Percentiles rank a stretch among this genome's conserved stretches.
Evolutionary conservation across 2,329 filamentous ascomycete genomes (phyloP).

Genomic region (Apiospora arundinis): DNA sequence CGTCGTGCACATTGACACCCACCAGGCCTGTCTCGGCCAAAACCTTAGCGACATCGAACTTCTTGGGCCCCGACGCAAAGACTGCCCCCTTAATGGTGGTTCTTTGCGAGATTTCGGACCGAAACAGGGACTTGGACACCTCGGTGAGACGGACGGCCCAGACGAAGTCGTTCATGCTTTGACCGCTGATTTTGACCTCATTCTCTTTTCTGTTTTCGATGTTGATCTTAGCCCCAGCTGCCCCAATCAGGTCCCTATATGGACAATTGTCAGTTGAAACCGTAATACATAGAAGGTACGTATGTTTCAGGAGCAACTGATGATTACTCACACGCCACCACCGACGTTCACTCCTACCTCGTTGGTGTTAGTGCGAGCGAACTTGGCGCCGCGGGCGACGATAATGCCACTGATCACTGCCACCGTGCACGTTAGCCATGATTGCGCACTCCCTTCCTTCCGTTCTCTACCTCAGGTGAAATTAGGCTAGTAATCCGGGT

Average conservation of each 20-base stretch:
- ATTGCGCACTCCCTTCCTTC: no score
- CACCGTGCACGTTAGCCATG: not conserved
- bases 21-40: not conserved
- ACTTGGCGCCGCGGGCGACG: not conserved
- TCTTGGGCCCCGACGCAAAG: not conserved
- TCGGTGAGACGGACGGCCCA: not conserved
- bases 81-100: not conserved
- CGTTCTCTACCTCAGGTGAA: no score
- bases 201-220: not conserved
- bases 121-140: not conserved
- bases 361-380: not conserved
- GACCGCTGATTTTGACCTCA: not conserved
- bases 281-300: no score
- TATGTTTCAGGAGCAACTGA: no score
- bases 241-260: not conserved
- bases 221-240: not conserved
- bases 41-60: not conserved
- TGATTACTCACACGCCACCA: not conserved
- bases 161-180: not conserved
- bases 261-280: not conserved
- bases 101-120: not conserved
- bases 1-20: not conserved
- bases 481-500: no score
- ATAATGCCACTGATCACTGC: constrained; percentile 2
- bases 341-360: not conserved